A percentile compares a stretch with the other conserved stretches of the same genome.
These are phyloP conservation scores for Blastobotrys mokoenaii DNA, from an alignment of 805 yeast genomes.

Conservation along the genomic window DNA sequence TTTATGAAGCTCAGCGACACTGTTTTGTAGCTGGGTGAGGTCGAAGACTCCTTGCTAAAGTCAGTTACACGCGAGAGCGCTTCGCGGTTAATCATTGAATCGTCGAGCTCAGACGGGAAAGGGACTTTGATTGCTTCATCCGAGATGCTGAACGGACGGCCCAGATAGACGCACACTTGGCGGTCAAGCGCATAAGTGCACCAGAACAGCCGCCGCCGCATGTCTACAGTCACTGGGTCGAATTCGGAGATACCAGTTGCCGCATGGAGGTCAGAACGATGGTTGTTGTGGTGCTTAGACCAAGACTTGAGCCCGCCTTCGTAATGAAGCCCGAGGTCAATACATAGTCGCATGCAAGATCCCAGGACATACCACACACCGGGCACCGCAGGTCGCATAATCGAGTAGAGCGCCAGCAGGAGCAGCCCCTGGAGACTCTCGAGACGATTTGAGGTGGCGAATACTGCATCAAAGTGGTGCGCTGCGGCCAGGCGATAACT, in stretches of 20 bases:
- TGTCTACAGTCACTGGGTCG: conserved; percentile 54
- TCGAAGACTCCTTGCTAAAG: conserved; percentile 4
- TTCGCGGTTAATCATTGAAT: conserved; percentile 43
- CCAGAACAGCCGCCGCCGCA: conserved; percentile 78
- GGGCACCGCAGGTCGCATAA: conserved; percentile 84
- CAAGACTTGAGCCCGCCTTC: conserved; percentile 35
- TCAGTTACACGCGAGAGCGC: conserved; percentile 3
- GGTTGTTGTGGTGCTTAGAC: conserved; percentile 10
- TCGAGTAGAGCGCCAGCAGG: conserved; percentile 58
- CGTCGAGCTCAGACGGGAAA: conserved; percentile 71
- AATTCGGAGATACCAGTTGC: conserved; percentile 9
- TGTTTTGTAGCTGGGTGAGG: conserved; percentile 53
- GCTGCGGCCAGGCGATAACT: conserved; percentile 63
- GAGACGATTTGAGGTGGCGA: conserved; percentile 49
- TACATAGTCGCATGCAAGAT: conserved; percentile 66
- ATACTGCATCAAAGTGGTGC: conserved; percentile 48
- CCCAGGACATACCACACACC: conserved; percentile 92
- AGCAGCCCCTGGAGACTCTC: conserved; percentile 69
- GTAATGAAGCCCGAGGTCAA: conserved; percentile 77
- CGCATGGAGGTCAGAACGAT: neutral
- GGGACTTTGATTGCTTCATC: conserved; percentile 67
- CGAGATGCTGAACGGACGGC: conserved; percentile 83
- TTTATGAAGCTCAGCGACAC: conserved; percentile 60
- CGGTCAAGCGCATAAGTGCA: conserved; percentile 80
- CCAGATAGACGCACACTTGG: conserved; percentile 77